Conservation (phyloP, 176 grass and related monocot species). For the Luzula sylvatica region DNA sequence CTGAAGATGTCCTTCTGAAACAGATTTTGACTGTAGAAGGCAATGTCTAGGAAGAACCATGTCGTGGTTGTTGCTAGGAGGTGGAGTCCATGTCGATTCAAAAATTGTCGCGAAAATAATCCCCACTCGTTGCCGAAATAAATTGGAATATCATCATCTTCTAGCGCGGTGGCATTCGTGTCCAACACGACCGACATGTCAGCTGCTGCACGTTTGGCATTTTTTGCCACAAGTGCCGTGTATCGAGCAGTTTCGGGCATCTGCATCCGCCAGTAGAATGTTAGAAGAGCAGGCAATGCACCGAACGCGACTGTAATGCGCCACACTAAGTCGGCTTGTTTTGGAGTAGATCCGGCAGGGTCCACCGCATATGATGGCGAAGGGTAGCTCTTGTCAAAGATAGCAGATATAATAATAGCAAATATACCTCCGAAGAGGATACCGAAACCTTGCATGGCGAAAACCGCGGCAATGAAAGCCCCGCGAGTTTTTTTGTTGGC, state of each 20-base stretch:
- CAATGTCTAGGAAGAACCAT: slow-evolving; percentile 24
- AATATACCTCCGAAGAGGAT: slow-evolving; percentile 50
- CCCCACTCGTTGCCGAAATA: not conserved
- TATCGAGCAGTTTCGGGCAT: slow-evolving; percentile 32
- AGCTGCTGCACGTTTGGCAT: slow-evolving; percentile 25
- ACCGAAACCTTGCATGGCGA: slow-evolving; percentile 48
- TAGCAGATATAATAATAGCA: slow-evolving; percentile 30
- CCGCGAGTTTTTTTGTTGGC: slow-evolving; percentile 49
- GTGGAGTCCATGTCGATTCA: slow-evolving; percentile 11
- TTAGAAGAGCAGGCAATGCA: slow-evolving; percentile 15
- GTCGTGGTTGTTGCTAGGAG: slow-evolving; percentile 9
- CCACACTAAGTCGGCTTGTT: slow-evolving; percentile 28
- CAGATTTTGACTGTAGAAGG: slow-evolving; percentile 23
- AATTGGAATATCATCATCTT: not conserved
- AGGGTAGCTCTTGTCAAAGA: slow-evolving; percentile 20
- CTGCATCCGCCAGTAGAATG: slow-evolving; percentile 29
- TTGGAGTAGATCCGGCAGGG: not conserved
- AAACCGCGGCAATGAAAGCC: slow-evolving; percentile 41
- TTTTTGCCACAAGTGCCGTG: slow-evolving; percentile 28
- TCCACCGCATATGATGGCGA: not conserved
- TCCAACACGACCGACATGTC: slow-evolving; percentile 21
- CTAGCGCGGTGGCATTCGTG: slow-evolving; percentile 15
- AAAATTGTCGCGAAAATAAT: slow-evolving; percentile 13
- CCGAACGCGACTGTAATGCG: slow-evolving; percentile 19
- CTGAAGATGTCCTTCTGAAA: slow-evolving; percentile 25